Conservation (phyloP, 2,329 filamentous ascomycete species). For the Mycogone perniciosa region DNA sequence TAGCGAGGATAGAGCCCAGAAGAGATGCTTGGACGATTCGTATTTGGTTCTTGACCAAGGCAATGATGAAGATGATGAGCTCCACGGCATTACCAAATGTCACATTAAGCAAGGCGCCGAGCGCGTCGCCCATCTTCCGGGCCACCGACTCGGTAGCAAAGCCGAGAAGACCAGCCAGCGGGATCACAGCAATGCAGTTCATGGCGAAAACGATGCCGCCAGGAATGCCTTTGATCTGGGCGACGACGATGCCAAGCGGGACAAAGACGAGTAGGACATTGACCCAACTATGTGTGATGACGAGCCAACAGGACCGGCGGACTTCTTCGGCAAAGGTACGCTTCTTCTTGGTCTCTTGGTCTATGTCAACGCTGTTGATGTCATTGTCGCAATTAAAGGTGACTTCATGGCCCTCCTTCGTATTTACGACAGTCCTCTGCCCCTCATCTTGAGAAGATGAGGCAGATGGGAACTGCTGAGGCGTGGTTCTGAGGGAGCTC, state of each 20-base stretch:
- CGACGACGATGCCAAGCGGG: conserved; percentile 65
- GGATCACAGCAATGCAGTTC: conserved; percentile 71
- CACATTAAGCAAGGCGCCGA: conserved; percentile 68
- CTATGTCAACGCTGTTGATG: conserved; percentile 21
- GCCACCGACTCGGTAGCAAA: conserved; percentile 72
- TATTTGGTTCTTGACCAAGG: conserved; percentile 74
- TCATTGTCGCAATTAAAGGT: conserved; percentile 22
- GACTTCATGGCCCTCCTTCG: conserved; percentile 15
- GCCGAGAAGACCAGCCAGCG: conserved; percentile 64
- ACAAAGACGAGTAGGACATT: conserved; percentile 74
- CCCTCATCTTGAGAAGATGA: conserved; percentile 45
- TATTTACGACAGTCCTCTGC: conserved; percentile 51
- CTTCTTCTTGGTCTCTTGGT: conserved; percentile 24
- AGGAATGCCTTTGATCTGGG: conserved; percentile 45
- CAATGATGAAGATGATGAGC: conserved; percentile 76
- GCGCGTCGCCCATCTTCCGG: conserved; percentile 62
- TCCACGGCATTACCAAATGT: conserved; percentile 77
- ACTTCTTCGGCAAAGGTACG: conserved; percentile 42
- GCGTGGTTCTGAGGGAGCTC: conserved; percentile 17
- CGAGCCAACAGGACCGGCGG: conserved; percentile 45
- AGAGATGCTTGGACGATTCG: conserved; percentile 87
- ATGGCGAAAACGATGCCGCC: conserved; percentile 63
- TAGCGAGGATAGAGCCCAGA: conserved; percentile 82
- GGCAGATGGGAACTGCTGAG: conserved; percentile 27
- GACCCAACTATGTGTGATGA: conserved; percentile 68